Percentiles rank a stretch among this genome's conserved stretches.
Evolutionary conservation across 2,329 filamentous ascomycete genomes (phyloP).

Genomic region (Domatiomyces globalis): DNA sequence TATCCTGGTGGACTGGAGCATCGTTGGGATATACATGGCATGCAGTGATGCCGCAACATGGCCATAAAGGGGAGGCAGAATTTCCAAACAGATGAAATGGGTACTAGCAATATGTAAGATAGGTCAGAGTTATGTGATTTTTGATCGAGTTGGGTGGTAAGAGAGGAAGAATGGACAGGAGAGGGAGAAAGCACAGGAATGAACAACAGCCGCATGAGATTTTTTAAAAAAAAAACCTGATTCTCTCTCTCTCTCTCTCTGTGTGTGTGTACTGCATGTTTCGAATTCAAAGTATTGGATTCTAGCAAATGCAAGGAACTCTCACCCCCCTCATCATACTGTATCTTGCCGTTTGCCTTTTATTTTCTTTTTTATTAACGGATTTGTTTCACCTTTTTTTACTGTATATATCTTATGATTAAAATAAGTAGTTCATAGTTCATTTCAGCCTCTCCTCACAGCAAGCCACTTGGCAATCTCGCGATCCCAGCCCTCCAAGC

Average conservation of each 20-base stretch:
- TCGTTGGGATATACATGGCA: slow-evolving; percentile 26
- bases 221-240: neutral
- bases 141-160: neutral
- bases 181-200: neutral
- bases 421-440: too few relatives aligned
- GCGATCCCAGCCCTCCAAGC: slow-evolving; percentile 89
- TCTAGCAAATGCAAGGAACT: too few relatives aligned
- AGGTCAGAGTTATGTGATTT: neutral
- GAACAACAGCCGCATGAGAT: neutral
- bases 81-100: too few relatives aligned
- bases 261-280: too few relatives aligned
- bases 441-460: slow-evolving; percentile 24
- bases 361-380: too few relatives aligned
- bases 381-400: too few relatives aligned
- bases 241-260: too few relatives aligned
- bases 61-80: neutral
- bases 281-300: neutral
- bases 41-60: slow-evolving; percentile 4
- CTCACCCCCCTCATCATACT: too few relatives aligned
- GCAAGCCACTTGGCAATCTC: slow-evolving; percentile 70
- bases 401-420: too few relatives aligned
- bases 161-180: neutral
- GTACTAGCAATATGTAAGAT: neutral
- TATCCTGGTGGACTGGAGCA: slow-evolving; percentile 33
- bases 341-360: too few relatives aligned